A percentile compares a stretch with the other conserved stretches of the same genome.
Evolutionary conservation across 805 yeast genomes (phyloP).

Genomic region (Ogataea henricii): DNA sequence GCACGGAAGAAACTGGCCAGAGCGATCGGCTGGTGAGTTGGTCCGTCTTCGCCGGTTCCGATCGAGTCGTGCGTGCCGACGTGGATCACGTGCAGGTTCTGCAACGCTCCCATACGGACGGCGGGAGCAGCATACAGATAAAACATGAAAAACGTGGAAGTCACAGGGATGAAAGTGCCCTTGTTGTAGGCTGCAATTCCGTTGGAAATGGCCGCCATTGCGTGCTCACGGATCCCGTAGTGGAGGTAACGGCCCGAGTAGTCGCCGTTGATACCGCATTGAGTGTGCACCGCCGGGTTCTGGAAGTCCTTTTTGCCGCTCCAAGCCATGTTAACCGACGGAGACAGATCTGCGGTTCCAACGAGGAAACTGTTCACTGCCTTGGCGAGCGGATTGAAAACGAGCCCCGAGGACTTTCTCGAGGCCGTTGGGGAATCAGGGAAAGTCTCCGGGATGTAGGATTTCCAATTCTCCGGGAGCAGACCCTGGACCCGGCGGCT

Average conservation of each 20-base stretch:
- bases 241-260: constrained; percentile 92
- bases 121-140: constrained; percentile 84
- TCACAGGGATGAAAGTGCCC: constrained; percentile 69
- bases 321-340: constrained; percentile 87
- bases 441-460: constrained; percentile 73
- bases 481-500: constrained; percentile 71
- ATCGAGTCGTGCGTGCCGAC: constrained; percentile 90
- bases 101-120: constrained; percentile 78
- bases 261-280: constrained; percentile 63
- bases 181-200: constrained; percentile 95
- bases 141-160: constrained; percentile 75
- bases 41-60: constrained; percentile 92
- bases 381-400: constrained; percentile 72
- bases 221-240: constrained; percentile 98
- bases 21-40: constrained; percentile 91
- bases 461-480: constrained; percentile 84
- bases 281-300: constrained; percentile 57
- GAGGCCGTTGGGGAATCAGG: constrained; percentile 87
- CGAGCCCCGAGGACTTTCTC: constrained; percentile 88
- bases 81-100: constrained; percentile 81
- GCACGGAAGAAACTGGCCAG: constrained; percentile 80
- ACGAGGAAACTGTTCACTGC: constrained; percentile 61
- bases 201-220: constrained; percentile 97
- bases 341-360: constrained; percentile 97
- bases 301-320: constrained; percentile 87